Evolutionary conservation across 345 rosid species (phyloP), one percentile per base, ranked within the genome.

Genomic region (Firmiana major): DNA sequence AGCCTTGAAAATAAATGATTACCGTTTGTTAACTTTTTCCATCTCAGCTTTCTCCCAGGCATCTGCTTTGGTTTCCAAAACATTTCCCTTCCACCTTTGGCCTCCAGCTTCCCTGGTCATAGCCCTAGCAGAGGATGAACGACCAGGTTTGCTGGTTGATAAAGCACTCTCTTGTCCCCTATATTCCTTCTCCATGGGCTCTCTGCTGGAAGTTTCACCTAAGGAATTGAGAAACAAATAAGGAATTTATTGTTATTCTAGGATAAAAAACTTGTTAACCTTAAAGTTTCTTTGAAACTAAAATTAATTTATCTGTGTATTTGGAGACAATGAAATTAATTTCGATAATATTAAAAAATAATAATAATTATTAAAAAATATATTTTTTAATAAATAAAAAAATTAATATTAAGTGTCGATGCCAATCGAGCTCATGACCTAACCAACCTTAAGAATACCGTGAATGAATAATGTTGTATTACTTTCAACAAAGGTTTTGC

Each of bases 1-100:
- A 17, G 12, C 4, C 34, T 34, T 58, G 40, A 38, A 9, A 51
- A 42, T 1, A 63, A 75, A 79, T 42, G 38, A 3, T 53, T 36
- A 89, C 98, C 92, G 67, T 84, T 79, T 78, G 77, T 79, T 85
- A 9, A 86, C 85, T 86, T 83, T 89, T 64, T 85, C 77, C 34
- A 88, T 81, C 62, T 84, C 86, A 71, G 84, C 76, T 75, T 60
- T 86, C 86, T 94, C 93, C 97, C 98, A 90, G 26, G 97, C 79
- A 78, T 90, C 91, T 64, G 81, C 84, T 84, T 84, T 85, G 26
- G 81, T 76, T 79, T 79, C 82, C 13, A 3, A 74, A 53, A 76
- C 78, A 53, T 73, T 59, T 31, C 77, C 81, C 46, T 46, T 81
- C 70, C 40, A 75, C 65, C 48, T 81, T 57, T 28, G 82, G 16